Percentiles rank a stretch among this genome's conserved stretches.
Conservation (phyloP, 148 eudicot genomes). For the Pharnaceum exiguum region DNA sequence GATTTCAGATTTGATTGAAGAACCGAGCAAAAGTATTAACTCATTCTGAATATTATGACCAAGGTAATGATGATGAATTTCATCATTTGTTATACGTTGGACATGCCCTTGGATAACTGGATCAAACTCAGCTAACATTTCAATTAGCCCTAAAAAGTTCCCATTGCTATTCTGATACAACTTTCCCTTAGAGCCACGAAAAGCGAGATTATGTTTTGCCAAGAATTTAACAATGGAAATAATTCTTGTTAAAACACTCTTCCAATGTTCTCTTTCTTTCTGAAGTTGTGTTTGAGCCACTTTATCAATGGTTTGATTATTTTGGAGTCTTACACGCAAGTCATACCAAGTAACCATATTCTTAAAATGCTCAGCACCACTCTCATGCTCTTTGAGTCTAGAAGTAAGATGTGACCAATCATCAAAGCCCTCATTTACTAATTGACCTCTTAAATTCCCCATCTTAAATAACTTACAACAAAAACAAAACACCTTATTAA, state of each 20-base stretch:
- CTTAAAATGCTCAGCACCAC: constrained; percentile 14
- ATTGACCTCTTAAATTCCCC: constrained; percentile 4
- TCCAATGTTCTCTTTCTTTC: constrained; percentile 5
- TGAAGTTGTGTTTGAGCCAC: not conserved
- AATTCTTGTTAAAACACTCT: not conserved
- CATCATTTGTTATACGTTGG: constrained; percentile 3
- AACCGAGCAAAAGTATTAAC: constrained; percentile 16
- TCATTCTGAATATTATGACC: constrained; percentile 20
- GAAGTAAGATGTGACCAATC: constrained; percentile 19
- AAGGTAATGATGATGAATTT: constrained; percentile 11
- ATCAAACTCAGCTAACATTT: not conserved
- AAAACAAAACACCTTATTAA: not conserved
- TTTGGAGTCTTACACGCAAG: not conserved
- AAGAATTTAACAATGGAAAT: constrained; percentile 2
- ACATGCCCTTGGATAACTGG: no score
- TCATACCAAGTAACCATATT: constrained; percentile 15
- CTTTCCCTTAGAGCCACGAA: not conserved
- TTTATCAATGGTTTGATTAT: constrained; percentile 13
- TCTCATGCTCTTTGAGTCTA: constrained; percentile 22
- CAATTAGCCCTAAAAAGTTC: not conserved
- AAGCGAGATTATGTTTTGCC: constrained; percentile 6
- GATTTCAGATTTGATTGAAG: not conserved
- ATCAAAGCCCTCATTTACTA: constrained; percentile 20
- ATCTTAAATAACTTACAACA: not conserved
- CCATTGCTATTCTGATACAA: not conserved